phyloP scores from a whole-genome alignment of 495 filamentous ascomycete species.

The Hypoxylon perforatum region DNA sequence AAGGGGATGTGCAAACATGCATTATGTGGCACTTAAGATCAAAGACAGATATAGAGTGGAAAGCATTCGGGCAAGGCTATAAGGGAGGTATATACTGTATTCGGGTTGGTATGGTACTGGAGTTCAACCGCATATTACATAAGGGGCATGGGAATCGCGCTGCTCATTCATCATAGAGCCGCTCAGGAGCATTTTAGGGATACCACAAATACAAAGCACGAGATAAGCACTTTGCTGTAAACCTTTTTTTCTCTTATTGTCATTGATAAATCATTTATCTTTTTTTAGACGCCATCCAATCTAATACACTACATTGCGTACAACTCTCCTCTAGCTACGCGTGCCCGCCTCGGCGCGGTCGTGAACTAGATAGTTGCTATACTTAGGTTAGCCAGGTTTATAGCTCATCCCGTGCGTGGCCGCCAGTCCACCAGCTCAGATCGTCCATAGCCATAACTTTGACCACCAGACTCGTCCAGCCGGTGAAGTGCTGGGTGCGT shows the following conservation, averaged over 20 bases:
- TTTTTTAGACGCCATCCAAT: neutral
- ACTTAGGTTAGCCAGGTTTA: conserved; percentile 9
- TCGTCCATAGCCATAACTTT: conserved; percentile 92
- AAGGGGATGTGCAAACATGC: neutral
- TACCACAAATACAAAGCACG: conserved; percentile 9
- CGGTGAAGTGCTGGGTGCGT: conserved; percentile 96
- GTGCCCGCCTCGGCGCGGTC: too few relatives aligned
- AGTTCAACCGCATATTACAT: neutral
- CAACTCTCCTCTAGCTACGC: too few relatives aligned
- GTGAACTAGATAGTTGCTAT: too few relatives aligned
- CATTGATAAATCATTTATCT: conserved; percentile 16
- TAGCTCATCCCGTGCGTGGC: conserved; percentile 49
- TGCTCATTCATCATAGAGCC: conserved; percentile 40
- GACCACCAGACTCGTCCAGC: conserved; percentile 97
- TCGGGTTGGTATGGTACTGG: neutral
- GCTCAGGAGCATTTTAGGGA: conserved; percentile 8
- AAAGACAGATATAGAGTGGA: neutral
- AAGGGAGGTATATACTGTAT: neutral
- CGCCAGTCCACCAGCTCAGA: conserved; percentile 31
- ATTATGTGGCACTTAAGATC: neutral
- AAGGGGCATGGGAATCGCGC: neutral
- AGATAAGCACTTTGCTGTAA: conserved; percentile 1
- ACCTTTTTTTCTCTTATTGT: neutral
- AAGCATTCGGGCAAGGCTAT: neutral
- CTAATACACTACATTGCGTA: too few relatives aligned